A percentile compares a stretch with the other conserved stretches of the same genome.
These are phyloP conservation scores for Apiospora saccharicola DNA, from an alignment of 2,329 filamentous ascomycete species.

Conservation along the genomic window DNA sequence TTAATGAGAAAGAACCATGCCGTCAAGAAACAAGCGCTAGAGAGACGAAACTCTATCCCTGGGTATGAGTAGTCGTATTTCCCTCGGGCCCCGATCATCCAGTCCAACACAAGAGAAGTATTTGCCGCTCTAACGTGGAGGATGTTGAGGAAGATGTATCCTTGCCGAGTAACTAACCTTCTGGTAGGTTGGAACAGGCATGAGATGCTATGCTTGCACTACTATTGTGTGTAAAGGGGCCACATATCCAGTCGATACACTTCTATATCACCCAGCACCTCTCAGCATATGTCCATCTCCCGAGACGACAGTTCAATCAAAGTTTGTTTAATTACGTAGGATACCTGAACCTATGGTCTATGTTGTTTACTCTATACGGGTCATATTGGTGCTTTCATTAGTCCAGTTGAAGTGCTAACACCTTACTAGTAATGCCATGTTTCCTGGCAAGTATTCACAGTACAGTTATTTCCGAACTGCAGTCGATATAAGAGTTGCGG, in stretches of 20 bases:
- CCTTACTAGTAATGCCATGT: not conserved
- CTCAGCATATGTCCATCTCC: too few relatives aligned
- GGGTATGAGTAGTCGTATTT: not conserved
- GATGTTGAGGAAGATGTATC: too few relatives aligned
- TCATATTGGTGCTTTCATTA: not conserved
- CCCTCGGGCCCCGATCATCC: not conserved
- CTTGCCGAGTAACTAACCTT: too few relatives aligned
- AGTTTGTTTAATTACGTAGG: not conserved
- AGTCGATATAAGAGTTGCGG: not conserved
- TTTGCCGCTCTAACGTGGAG: not conserved
- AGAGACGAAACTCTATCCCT: not conserved
- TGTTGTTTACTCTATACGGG: not conserved
- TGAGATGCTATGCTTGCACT: not conserved
- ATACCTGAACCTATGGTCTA: not conserved
- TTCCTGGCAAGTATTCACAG: too few relatives aligned
- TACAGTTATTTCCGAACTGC: not conserved
- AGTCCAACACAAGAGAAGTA: not conserved
- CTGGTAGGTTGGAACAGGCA: too few relatives aligned
- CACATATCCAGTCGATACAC: not conserved
- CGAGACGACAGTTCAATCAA: not conserved
- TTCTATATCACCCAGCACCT: too few relatives aligned
- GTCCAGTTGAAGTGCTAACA: not conserved
- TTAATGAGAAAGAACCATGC: too few relatives aligned
- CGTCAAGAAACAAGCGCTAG: not conserved
- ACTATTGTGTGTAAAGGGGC: not conserved